Base-by-base conservation (phyloP, 495 filamentous ascomycete genomes). In the Hypoxylon perforatum region DNA sequence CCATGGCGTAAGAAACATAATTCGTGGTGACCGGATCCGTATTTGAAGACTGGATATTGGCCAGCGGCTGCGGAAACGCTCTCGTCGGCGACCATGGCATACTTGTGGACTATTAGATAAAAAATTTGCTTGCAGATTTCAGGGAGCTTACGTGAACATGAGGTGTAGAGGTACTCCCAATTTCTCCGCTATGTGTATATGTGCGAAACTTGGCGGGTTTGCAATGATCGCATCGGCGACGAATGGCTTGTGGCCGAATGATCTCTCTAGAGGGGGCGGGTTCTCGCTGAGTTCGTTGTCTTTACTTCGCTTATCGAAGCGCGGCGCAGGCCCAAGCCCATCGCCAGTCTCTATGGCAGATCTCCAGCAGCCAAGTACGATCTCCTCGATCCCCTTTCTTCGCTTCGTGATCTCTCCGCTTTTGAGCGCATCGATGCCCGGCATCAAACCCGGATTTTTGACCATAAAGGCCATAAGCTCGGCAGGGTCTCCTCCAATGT, bases 381-480 rank as follows among this genome's bases (percentile, higher is more conserved):
- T 91, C 51, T 87, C 78, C 46, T 84, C 86, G 81, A 94, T 91
- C 7, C 85, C 86, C 25, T 82, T 82, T 19, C 90, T 81, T n/a
- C 88, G 80, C 63, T 85, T 82, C 1, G 81, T 82, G 35, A 94
- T 85, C 54, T 91, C 90, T 10, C 91, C 91, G 39, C 80, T 86
- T 42, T 85, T 84, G 17, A 94, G 76, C 3, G 87, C 82, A 48
- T 88, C 82, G 45, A 93, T 80, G 11, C 86, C 85, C 0, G 91
- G 91, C 76, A 93, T 88, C 56, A 95, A 79, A 1, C 91, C 90
- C 11, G 91, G 90, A 74, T 95, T 92, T 72, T 92, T 92, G 18
- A 93, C 91, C 91, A 94, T 93, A 67, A 91, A 94, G 2, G 89
- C 86, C 91, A 95, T 95, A 21, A 95, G 82, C 68, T 91, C 87